These are phyloP conservation scores for Thielaviopsis populi DNA, from an alignment of 2,329 filamentous ascomycete species.

Conservation along the genomic window DNA sequence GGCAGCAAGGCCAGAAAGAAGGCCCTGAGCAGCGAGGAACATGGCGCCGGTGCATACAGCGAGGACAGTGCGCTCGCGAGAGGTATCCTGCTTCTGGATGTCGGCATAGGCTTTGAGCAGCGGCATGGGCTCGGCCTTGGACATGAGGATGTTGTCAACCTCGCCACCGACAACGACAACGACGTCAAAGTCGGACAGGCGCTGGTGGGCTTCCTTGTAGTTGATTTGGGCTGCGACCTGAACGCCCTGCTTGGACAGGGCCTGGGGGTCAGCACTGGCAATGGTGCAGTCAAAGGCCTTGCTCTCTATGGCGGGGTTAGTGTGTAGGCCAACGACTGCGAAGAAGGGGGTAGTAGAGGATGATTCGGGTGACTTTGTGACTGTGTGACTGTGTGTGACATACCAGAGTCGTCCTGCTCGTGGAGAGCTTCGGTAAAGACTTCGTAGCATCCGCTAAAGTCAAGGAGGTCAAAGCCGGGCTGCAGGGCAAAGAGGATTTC, in stretches of 20 bases:
- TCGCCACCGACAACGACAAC: slow-evolving; percentile 64
- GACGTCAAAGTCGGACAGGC: slow-evolving; percentile 62
- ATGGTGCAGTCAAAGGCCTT: slow-evolving; percentile 46
- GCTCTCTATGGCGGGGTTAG: slow-evolving; percentile 26
- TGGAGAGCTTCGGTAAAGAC: slow-evolving; percentile 37
- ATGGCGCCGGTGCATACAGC: slow-evolving; percentile 68
- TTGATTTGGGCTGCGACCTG: slow-evolving; percentile 59
- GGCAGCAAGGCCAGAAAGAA: slow-evolving; percentile 63
- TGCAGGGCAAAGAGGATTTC: slow-evolving; percentile 47
- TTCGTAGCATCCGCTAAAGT: slow-evolving; percentile 42
- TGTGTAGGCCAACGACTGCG: background rate
- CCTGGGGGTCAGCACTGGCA: slow-evolving; percentile 37
- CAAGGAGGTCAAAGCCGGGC: slow-evolving; percentile 42
- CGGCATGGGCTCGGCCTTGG: slow-evolving; percentile 51
- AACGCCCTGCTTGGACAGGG: slow-evolving; percentile 47
- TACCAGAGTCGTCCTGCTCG: slow-evolving; percentile 38
- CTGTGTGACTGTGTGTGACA: slow-evolving; percentile 21
- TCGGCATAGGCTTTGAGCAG: slow-evolving; percentile 65
- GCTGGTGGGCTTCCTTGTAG: slow-evolving; percentile 63
- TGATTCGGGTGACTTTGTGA: background rate
- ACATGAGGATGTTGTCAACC: slow-evolving; percentile 46
- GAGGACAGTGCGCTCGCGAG: slow-evolving; percentile 65
- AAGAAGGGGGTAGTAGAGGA: background rate
- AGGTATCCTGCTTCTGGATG: slow-evolving; percentile 63
- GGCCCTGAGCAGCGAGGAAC: slow-evolving; percentile 59